Evolutionary conservation across 179 eudicot genomes (phyloP).

Genomic region (Sideroxylon spinosum): DNA sequence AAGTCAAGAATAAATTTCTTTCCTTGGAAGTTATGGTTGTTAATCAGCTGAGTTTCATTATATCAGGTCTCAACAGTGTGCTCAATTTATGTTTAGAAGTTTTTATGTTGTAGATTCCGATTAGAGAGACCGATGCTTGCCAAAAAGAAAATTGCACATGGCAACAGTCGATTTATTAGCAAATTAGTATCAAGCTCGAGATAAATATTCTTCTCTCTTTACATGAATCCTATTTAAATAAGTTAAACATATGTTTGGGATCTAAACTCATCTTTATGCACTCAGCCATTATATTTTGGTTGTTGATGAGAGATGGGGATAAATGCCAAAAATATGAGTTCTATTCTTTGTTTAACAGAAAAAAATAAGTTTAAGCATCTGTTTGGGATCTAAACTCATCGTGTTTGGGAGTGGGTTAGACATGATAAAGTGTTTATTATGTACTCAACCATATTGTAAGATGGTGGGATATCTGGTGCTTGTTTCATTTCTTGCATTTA

Average conservation of each 20-base stretch:
- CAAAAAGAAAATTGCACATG: not conserved
- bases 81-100: not conserved
- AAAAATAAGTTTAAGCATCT: not conserved
- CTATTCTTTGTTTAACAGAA: too few relatives aligned
- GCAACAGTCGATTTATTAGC: not conserved
- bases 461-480: not conserved
- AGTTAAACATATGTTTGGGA: too few relatives aligned
- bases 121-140: not conserved
- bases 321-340: too few relatives aligned
- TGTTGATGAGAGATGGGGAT: too few relatives aligned
- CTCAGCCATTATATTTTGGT: too few relatives aligned
- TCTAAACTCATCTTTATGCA: too few relatives aligned
- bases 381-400: not conserved
- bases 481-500: not conserved
- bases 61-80: not conserved
- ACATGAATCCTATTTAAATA: too few relatives aligned
- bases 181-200: not conserved
- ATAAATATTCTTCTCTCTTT: not conserved
- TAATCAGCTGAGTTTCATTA: not conserved
- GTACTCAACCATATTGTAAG: not conserved
- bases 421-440: too few relatives aligned
- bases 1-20: not conserved
- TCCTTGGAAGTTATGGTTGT: not conserved
- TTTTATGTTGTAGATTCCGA: not conserved
- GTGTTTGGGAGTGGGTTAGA: not conserved